These are phyloP conservation scores for Backusella psychrophila DNA, from an alignment of 192 early-diverging fungal species.

Conservation along the genomic window DNA sequence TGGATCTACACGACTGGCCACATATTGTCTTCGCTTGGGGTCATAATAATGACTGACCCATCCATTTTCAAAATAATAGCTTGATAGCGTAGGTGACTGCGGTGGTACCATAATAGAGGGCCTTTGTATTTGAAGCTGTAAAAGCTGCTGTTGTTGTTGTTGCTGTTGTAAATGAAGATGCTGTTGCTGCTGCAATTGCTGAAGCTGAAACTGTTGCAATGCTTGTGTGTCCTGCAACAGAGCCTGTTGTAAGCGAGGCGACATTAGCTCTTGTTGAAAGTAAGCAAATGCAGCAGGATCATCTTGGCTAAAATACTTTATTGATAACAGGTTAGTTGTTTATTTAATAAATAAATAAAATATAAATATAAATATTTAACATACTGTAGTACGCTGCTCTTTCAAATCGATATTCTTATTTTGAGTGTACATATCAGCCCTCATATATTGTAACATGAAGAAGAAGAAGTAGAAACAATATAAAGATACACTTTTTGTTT, in stretches of 20 bases:
- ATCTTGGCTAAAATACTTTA: conserved; percentile 10
- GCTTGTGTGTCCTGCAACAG: conserved; percentile 4
- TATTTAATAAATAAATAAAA: background rate
- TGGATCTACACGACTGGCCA: conserved; percentile 22
- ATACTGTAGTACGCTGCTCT: background rate
- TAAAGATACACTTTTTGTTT: too few species aligned
- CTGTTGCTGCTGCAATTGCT: conserved; percentile 39
- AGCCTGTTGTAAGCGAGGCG: conserved; percentile 13
- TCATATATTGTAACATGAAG: background rate
- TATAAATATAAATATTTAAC: background rate
- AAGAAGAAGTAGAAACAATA: too few species aligned
- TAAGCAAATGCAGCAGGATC: conserved; percentile 30
- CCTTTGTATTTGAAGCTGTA: conserved; percentile 28
- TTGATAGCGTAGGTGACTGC: conserved; percentile 48
- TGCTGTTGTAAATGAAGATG: conserved; percentile 46
- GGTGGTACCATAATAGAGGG: conserved; percentile 55
- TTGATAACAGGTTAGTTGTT: background rate
- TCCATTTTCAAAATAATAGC: conserved; percentile 47
- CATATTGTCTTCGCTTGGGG: conserved; percentile 20
- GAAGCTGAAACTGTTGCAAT: conserved; percentile 16
- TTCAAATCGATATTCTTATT: background rate
- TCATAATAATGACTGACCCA: conserved; percentile 41
- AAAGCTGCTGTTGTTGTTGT: conserved; percentile 41
- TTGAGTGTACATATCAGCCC: background rate
- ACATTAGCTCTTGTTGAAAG: conserved; percentile 28